Percentiles rank a stretch among this genome's conserved stretches.
phyloP scores from a whole-genome alignment of 176 grass and related monocot genomes.

The Carex kokanica region DNA sequence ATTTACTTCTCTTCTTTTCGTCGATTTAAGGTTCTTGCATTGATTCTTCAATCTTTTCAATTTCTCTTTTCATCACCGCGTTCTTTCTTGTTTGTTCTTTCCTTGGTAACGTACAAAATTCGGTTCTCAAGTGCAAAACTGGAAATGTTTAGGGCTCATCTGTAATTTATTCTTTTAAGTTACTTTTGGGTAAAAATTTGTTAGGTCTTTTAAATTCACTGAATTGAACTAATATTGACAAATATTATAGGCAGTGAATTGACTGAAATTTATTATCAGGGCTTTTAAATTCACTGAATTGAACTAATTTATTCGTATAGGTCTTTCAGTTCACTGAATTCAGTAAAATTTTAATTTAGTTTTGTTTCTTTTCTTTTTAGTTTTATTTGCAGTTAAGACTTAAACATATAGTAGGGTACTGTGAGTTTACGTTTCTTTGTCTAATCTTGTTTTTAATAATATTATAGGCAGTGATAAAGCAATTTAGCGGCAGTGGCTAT shows the following conservation, averaged over 20 bases:
- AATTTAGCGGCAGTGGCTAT: conserved; percentile 83
- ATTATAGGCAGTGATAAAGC: conserved; percentile 95
- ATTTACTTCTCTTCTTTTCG: background rate
- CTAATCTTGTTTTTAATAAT: background rate
- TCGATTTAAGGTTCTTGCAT: background rate
- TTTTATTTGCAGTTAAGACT: background rate
- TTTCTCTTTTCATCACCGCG: background rate
- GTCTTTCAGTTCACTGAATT: too few species aligned
- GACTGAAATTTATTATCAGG: too few species aligned
- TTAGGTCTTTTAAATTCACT: background rate
- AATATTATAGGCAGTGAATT: too few species aligned
- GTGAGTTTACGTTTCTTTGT: background rate
- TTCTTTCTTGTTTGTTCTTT: background rate
- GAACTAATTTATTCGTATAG: background rate
- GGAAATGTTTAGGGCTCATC: background rate
- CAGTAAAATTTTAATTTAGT: too few species aligned
- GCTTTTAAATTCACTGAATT: background rate
- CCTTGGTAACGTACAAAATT: background rate
- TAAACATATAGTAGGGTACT: background rate
- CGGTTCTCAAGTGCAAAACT: background rate
- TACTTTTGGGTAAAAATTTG: background rate
- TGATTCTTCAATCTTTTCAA: background rate
- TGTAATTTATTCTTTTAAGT: background rate
- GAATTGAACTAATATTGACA: background rate
- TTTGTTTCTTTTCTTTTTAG: background rate